phyloP scores from a whole-genome alignment of 202 grass and related monocot genomes.

The Carex arenaria region DNA sequence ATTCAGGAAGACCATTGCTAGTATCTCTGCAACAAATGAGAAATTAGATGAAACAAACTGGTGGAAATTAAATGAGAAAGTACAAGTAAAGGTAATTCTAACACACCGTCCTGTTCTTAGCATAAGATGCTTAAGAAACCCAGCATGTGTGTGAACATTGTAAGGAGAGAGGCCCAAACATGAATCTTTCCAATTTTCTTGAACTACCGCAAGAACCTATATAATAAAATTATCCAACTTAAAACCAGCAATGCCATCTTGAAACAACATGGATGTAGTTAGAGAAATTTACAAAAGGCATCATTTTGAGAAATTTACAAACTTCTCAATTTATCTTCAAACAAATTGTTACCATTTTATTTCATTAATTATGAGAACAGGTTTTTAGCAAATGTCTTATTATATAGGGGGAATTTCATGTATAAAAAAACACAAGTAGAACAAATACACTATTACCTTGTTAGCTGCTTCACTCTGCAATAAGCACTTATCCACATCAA shows the following conservation, averaged over 20 bases:
- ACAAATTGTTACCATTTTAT: not conserved
- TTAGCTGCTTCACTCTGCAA: conserved; percentile 77
- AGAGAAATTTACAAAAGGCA: not conserved
- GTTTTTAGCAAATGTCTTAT: not conserved
- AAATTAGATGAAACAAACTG: conserved; percentile 19
- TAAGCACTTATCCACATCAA: conserved; percentile 75
- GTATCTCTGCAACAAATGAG: conserved; percentile 40
- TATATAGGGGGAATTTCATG: not conserved
- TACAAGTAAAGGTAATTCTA: not conserved
- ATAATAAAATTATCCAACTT: conserved; percentile 9
- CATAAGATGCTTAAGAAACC: conserved; percentile 93
- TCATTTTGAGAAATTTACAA: not conserved
- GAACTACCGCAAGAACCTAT: conserved; percentile 98
- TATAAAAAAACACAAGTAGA: not conserved
- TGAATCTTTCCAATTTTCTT: conserved; percentile 81
- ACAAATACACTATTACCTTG: conserved; percentile 46
- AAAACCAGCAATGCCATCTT: not conserved
- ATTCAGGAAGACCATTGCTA: conserved; percentile 63
- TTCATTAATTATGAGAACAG: not conserved
- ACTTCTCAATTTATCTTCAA: not conserved
- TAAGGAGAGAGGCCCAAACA: conserved; percentile 56
- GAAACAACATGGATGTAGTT: not conserved
- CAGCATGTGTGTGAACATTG: conserved; percentile 60
- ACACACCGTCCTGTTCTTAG: conserved; percentile 82
- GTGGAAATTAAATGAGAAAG: not conserved